phyloP scores from a whole-genome alignment of 352 stramenopile species.

The Phytophthora crassamura region DNA sequence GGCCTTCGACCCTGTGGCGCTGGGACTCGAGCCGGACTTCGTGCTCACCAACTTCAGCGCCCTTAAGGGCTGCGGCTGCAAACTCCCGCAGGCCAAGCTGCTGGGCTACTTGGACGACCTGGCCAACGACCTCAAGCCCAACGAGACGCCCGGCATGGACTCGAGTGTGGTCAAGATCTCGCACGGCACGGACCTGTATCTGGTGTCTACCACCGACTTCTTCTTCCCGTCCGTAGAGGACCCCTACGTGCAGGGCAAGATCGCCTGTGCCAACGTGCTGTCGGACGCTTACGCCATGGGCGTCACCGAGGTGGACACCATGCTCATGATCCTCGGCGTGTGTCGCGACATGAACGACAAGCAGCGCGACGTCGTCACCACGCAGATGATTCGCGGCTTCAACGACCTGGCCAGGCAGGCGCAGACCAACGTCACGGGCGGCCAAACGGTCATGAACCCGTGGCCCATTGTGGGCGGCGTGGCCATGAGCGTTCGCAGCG shows the following conservation, averaged over 20 bases:
- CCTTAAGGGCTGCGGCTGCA: constrained; percentile 97
- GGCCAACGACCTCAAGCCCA: constrained; percentile 91
- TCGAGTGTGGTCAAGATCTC: constrained; percentile 91
- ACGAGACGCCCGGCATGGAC: constrained; percentile 91
- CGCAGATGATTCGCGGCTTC: constrained; percentile 95
- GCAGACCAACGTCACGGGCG: constrained; percentile 92
- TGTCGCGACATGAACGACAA: constrained; percentile 93
- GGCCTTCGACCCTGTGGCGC: constrained; percentile 59
- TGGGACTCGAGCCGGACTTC: constrained; percentile 82
- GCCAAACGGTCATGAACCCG: constrained; percentile 96
- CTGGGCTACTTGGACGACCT: constrained; percentile 92
- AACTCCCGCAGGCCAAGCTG: constrained; percentile 94
- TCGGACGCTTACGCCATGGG: constrained; percentile 96
- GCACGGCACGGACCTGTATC: constrained; percentile 84
- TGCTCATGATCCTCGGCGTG: constrained; percentile 95
- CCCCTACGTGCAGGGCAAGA: constrained; percentile 93
- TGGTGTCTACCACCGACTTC: constrained; percentile 96
- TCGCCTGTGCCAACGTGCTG: constrained; percentile 95
- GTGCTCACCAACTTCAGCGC: constrained; percentile 84
- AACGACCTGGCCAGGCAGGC: constrained; percentile 89
- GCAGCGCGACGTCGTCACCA: constrained; percentile 93
- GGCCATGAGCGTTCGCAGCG: constrained; percentile 88
- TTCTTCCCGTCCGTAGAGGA: constrained; percentile 96
- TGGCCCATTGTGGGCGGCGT: constrained; percentile 96
- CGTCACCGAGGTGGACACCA: constrained; percentile 94